phyloP scores from a whole-genome alignment of 2,329 filamentous ascomycete species.

The Knufia petricola region DNA sequence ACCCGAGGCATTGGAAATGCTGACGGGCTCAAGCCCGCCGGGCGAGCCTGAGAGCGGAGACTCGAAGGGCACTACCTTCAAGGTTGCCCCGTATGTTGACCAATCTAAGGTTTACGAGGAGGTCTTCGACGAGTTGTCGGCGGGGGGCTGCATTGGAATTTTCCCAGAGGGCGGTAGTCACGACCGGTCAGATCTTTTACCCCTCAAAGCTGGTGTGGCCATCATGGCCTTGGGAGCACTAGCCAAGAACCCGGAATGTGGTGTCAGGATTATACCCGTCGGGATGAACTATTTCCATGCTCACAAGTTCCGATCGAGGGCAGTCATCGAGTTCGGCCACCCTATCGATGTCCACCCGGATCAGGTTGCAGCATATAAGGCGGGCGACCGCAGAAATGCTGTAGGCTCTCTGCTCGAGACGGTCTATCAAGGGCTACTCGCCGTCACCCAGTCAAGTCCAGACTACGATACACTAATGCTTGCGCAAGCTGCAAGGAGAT shows the following conservation, averaged over 20 bases:
- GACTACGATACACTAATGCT: slow-evolving; percentile 94
- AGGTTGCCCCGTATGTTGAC: slow-evolving; percentile 84
- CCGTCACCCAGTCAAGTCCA: slow-evolving; percentile 84
- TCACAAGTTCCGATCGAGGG: slow-evolving; percentile 93
- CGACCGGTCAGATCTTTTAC: slow-evolving; percentile 81
- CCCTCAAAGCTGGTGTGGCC: slow-evolving; percentile 90
- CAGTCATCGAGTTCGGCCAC: slow-evolving; percentile 87
- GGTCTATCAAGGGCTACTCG: slow-evolving; percentile 72
- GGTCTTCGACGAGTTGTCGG: slow-evolving; percentile 73
- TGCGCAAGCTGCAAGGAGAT: slow-evolving; percentile 82
- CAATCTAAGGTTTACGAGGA: slow-evolving; percentile 89
- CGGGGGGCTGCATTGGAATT: slow-evolving; percentile 85
- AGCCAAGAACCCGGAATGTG: slow-evolving; percentile 74
- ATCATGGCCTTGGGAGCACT: slow-evolving; percentile 94
- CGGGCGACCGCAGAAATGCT: slow-evolving; percentile 73
- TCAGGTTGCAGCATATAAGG: slow-evolving; percentile 75
- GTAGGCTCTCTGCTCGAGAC: slow-evolving; percentile 77
- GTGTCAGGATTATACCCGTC: slow-evolving; percentile 87
- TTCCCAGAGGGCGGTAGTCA: slow-evolving; percentile 96
- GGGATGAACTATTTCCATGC: slow-evolving; percentile 99
- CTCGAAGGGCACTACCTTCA: slow-evolving; percentile 63
- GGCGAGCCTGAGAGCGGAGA: not conserved
- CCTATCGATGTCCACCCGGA: slow-evolving; percentile 77
- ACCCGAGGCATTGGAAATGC: slow-evolving; percentile 62
- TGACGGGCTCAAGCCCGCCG: slow-evolving; percentile 60